phyloP scores from a whole-genome alignment of 1,284 basidiomycete species.

The Ustilago shanxiensis region DNA sequence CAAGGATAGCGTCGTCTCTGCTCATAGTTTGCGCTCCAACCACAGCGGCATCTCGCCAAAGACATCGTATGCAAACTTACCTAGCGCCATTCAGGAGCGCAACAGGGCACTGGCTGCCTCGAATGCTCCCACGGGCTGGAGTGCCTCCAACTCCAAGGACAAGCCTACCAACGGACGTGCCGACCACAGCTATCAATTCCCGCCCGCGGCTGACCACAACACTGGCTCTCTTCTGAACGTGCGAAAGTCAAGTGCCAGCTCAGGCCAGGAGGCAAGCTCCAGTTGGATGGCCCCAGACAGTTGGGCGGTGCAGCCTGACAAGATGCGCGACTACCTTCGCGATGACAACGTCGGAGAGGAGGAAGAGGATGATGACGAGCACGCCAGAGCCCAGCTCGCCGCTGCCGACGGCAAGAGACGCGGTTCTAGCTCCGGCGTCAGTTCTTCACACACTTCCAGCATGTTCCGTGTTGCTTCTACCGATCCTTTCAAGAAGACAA shows the following conservation, averaged over 20 bases:
- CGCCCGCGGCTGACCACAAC: slow-evolving; percentile 26
- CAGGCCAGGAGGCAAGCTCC: slow-evolving; percentile 54
- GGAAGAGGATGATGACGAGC: slow-evolving; percentile 52
- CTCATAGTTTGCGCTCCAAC: slow-evolving; percentile 46
- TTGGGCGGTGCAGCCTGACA: slow-evolving; percentile 67
- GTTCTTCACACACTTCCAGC: slow-evolving; percentile 37
- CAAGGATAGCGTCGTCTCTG: slow-evolving; percentile 52
- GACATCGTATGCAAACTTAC: slow-evolving; percentile 54
- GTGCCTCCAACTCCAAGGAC: slow-evolving; percentile 18
- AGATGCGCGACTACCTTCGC: slow-evolving; percentile 49
- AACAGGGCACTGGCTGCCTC: slow-evolving; percentile 11
- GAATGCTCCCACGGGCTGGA: slow-evolving; percentile 20
- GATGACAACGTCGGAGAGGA: slow-evolving; percentile 59
- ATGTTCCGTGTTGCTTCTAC: slow-evolving; percentile 43
- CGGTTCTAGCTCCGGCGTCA: slow-evolving; percentile 42
- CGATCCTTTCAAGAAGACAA: slow-evolving; percentile 37
- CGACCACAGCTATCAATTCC: slow-evolving; percentile 53
- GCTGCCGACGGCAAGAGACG: slow-evolving; percentile 27
- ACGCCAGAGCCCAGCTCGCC: slow-evolving; percentile 21
- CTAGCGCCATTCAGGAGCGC: slow-evolving; percentile 26
- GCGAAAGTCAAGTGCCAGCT: slow-evolving; percentile 57
- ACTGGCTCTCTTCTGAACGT: slow-evolving; percentile 25
- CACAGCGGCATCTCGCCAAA: slow-evolving; percentile 63
- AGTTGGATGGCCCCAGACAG: slow-evolving; percentile 69
- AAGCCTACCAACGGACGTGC: slow-evolving; percentile 33